Conservation (phyloP, 2,329 filamentous ascomycete genomes). For the Biscogniauxia mediterranea region DNA sequence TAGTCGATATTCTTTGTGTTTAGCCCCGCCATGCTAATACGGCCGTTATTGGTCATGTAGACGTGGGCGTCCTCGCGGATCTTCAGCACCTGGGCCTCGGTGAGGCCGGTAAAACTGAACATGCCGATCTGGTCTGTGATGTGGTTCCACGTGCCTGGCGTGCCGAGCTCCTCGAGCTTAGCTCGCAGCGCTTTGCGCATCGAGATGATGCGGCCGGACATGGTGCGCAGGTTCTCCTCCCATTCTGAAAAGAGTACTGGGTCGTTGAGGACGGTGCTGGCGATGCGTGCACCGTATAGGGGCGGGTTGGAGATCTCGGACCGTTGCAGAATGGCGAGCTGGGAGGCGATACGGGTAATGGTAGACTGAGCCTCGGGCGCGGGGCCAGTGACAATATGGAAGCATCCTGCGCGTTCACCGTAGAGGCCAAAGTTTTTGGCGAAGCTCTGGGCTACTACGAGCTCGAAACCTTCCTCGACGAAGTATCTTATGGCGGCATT, state of each 20-base stretch:
- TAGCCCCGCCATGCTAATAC: slow-evolving; percentile 97
- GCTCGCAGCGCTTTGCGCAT: slow-evolving; percentile 79
- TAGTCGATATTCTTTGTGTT: slow-evolving; percentile 92
- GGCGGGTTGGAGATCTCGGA: slow-evolving; percentile 98
- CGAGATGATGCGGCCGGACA: slow-evolving; percentile 91
- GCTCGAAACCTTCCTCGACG: slow-evolving; percentile 84
- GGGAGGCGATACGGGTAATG: slow-evolving; percentile 69
- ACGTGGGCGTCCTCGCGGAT: slow-evolving; percentile 70
- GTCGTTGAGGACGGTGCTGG: slow-evolving; percentile 81
- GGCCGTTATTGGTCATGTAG: slow-evolving; percentile 96
- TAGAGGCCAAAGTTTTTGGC: slow-evolving; percentile 99
- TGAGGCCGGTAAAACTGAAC: slow-evolving; percentile 91
- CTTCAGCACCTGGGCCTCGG: slow-evolving; percentile 69
- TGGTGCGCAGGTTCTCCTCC: slow-evolving; percentile 87
- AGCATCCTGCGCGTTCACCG: slow-evolving; percentile 91
- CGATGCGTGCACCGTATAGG: slow-evolving; percentile 89
- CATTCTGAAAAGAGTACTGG: slow-evolving; percentile 79
- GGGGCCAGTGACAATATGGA: slow-evolving; percentile 85
- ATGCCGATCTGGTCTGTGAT: slow-evolving; percentile 99
- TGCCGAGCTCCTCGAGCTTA: slow-evolving; percentile 80
- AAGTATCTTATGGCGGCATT: slow-evolving; percentile 95
- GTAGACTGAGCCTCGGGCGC: slow-evolving; percentile 63
- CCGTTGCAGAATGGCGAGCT: slow-evolving; percentile 90
- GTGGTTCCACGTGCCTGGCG: slow-evolving; percentile 92
- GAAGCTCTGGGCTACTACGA: slow-evolving; percentile 88